A percentile compares a stretch with the other conserved stretches of the same genome.
Conservation (phyloP, 2,329 filamentous ascomycete species). For the Sordariomycetes sp. region DNA sequence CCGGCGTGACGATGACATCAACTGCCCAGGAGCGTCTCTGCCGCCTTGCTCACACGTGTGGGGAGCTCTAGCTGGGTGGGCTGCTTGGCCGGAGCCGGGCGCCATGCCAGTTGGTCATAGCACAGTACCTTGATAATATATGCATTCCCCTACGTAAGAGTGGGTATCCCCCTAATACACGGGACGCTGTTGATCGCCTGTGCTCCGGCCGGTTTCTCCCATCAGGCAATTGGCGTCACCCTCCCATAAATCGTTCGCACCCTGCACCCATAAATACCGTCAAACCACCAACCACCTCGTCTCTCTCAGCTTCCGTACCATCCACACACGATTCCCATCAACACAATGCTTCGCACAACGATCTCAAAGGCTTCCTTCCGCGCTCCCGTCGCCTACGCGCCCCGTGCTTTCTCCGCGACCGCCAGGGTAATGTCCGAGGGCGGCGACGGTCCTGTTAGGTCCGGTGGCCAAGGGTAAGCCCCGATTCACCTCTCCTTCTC, state of each 20-base stretch:
- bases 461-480: conserved; percentile 42
- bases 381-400: conserved; percentile 35
- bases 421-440: conserved; percentile 56
- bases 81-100: neutral
- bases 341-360: conserved; percentile 57
- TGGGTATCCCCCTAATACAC: neutral
- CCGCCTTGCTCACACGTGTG: neutral
- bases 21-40: neutral
- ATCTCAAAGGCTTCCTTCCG: conserved; percentile 43
- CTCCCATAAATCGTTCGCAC: neutral
- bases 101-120: neutral
- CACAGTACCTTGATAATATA: neutral
- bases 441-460: conserved; percentile 49
- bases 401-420: conserved; percentile 51
- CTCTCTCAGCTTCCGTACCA: conserved; percentile 4
- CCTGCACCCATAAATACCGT: neutral
- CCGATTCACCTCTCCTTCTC: neutral
- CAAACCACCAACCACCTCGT: neutral
- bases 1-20: conserved; percentile 2
- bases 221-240: neutral
- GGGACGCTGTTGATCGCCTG: neutral
- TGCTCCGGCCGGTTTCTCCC: neutral
- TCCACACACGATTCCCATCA: conserved; percentile 2
- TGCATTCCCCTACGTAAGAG: neutral
- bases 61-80: neutral